Evolutionary conservation across 257 asterid species (phyloP), one percentile per base, ranked within the genome.

Genomic region (Scutellaria baicalensis): DNA sequence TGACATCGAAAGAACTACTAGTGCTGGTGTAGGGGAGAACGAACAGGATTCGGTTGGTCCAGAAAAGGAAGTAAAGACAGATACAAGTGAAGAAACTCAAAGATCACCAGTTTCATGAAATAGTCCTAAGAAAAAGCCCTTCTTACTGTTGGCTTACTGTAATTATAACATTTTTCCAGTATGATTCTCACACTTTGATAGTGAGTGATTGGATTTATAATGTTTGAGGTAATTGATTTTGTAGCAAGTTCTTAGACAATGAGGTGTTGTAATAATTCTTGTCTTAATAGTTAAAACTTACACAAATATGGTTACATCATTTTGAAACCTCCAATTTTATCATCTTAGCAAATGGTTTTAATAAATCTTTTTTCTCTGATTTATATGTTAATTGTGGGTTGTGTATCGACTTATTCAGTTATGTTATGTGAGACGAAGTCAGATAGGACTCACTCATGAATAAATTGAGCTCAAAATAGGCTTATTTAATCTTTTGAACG

Each of bases 11-110:
- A 82, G 83, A 58, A 75, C 84, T 0, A 76, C 71, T 8, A 83
- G 89, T 67, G 84, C 68, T 8, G 62, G 64, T 59, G 16, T 64
- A 23, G 88, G 77, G 43, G 89, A 79, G 66, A 72, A 74, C 44
- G 88, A 83, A 68, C 79, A 47, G 70, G 59, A 58, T 33, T 36
- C 61, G 33, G 48, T 17, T 50, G 23, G 77, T 16, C 69, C 78
- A 16, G 79, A 66, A 47, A 81, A 71, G 35, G 84, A 74, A 62
- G 87, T 81, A 47, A 67, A 71, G 69, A 44, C 77, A 49, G 77
- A 47, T 31, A 21, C 44, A 14, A 67, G 66, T 55, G 82, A 75
- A 61, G 80, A 77, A 16, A 52, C 71, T 66, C 75, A 63, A 38
- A 51, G 57, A 44, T 16, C 78, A 51, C 23, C 80, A 55, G 47